A percentile compares a stretch with the other conserved stretches of the same genome.
phyloP scores from a whole-genome alignment of 78 protist genomes.

The Speleostelium caveatum region DNA sequence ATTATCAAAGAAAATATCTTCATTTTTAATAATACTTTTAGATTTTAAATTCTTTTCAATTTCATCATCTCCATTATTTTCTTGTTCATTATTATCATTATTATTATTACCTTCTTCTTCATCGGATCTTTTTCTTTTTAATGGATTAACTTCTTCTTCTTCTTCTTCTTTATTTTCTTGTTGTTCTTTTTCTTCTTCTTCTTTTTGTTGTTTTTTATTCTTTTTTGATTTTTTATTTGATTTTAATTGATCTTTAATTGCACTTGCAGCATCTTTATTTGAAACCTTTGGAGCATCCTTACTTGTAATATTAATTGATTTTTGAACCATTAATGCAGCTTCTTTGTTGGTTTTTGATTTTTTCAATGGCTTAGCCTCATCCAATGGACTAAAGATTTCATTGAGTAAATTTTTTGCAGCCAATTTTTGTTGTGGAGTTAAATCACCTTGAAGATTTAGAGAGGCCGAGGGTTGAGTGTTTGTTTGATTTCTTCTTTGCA shows the following conservation, averaged over 20 bases:
- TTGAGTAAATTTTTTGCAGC: slow-evolving; percentile 26
- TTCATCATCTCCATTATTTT: not conserved
- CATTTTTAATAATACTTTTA: no score
- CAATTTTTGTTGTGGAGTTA: not conserved
- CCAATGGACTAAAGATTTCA: slow-evolving; percentile 29
- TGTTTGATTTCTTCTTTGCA: not conserved
- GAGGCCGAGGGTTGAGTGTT: not conserved
- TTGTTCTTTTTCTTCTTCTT: slow-evolving; percentile 14
- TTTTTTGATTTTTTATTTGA: slow-evolving; percentile 15
- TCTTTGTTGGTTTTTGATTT: slow-evolving; percentile 38
- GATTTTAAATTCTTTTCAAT: no score
- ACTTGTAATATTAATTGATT: not conserved
- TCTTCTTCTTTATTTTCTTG: not conserved
- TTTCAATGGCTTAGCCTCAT: slow-evolving; percentile 7
- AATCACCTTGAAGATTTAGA: not conserved
- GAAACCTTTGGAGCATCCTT: not conserved
- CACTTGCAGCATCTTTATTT: slow-evolving; percentile 12
- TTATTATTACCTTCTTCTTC: not conserved
- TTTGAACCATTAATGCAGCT: slow-evolving; percentile 1
- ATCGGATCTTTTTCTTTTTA: not conserved
- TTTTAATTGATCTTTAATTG: not conserved
- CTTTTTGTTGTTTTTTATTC: not conserved
- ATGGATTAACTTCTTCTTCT: not conserved
- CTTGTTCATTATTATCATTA: not conserved
- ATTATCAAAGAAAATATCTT: slow-evolving; percentile 11